phyloP scores from a whole-genome alignment of 306 rosid species.

The Quercus suber region DNA sequence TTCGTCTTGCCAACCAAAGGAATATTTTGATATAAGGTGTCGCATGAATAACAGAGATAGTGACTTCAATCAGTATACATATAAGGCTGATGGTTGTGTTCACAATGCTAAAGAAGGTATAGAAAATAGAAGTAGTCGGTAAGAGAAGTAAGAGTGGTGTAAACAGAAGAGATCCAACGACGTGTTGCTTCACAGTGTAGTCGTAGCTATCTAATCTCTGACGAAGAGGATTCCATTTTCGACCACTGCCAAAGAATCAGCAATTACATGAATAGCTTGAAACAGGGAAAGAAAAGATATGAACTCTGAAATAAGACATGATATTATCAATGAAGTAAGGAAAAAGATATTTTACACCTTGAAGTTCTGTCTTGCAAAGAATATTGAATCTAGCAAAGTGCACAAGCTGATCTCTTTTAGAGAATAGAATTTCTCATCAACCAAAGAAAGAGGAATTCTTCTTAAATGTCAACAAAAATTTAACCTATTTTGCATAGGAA shows the following conservation, averaged over 20 bases:
- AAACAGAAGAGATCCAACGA: slow-evolving; percentile 88
- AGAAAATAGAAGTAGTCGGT: slow-evolving; percentile 92
- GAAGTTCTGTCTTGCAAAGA: neutral
- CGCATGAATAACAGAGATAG: slow-evolving; percentile 75
- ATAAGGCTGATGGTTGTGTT: slow-evolving; percentile 63
- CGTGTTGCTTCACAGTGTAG: slow-evolving; percentile 89
- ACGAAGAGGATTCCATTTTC: slow-evolving; percentile 96
- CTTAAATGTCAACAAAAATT: neutral
- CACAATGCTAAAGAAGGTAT: slow-evolving; percentile 79
- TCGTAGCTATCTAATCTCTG: slow-evolving; percentile 91
- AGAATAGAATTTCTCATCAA: neutral
- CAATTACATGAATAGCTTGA: slow-evolving; percentile 20
- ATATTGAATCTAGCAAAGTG: neutral
- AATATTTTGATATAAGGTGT: slow-evolving; percentile 77
- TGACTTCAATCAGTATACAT: slow-evolving; percentile 57
- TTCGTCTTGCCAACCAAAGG: slow-evolving; percentile 66
- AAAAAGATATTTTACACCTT: neutral
- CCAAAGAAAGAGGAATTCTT: neutral
- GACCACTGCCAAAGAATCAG: slow-evolving; percentile 68
- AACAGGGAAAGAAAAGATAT: neutral
- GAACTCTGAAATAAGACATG: neutral
- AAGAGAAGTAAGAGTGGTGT: slow-evolving; percentile 78
- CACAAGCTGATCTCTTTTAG: neutral
- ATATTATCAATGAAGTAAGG: neutral
- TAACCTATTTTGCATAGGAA: neutral